These are phyloP conservation scores for Acrodontium crateriforme DNA, from an alignment of 2,329 filamentous ascomycete genomes.

Conservation along the genomic window DNA sequence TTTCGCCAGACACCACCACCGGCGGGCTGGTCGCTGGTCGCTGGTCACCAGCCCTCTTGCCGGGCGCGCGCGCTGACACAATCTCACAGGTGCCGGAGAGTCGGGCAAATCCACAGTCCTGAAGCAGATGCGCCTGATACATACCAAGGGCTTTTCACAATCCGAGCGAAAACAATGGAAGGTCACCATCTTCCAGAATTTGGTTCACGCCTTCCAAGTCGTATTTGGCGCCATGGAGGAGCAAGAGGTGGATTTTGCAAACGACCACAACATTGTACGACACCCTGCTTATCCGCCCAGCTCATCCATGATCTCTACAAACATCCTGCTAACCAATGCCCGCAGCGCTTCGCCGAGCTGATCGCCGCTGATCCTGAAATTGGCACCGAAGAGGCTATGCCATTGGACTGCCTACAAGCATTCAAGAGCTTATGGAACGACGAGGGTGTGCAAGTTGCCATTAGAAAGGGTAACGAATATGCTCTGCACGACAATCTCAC, in stretches of 20 bases:
- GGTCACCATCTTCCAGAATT: slow-evolving; percentile 88
- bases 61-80: slow-evolving; percentile 15
- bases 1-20: no score
- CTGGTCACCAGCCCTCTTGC: no score
- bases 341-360: slow-evolving; percentile 61
- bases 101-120: slow-evolving; percentile 93
- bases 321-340: slow-evolving; percentile 20
- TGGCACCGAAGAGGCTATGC: slow-evolving; percentile 66
- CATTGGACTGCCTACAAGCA: slow-evolving; percentile 61
- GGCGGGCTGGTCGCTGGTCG: no score
- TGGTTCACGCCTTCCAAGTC: slow-evolving; percentile 81
- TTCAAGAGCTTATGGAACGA: slow-evolving; percentile 79
- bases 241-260: slow-evolving; percentile 64
- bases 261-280: slow-evolving; percentile 64
- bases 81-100: slow-evolving; percentile 66
- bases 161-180: slow-evolving; percentile 87
- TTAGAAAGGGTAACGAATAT: slow-evolving; percentile 89
- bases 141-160: slow-evolving; percentile 80
- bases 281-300: slow-evolving; percentile 3
- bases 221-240: slow-evolving; percentile 86
- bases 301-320: slow-evolving; percentile 8
- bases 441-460: slow-evolving; percentile 69
- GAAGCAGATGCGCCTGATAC: slow-evolving; percentile 98
- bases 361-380: slow-evolving; percentile 73
- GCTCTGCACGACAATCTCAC: slow-evolving; percentile 88